phyloP scores from a whole-genome alignment of 2,329 filamentous ascomycete species.

The Colletotrichum phormii region DNA sequence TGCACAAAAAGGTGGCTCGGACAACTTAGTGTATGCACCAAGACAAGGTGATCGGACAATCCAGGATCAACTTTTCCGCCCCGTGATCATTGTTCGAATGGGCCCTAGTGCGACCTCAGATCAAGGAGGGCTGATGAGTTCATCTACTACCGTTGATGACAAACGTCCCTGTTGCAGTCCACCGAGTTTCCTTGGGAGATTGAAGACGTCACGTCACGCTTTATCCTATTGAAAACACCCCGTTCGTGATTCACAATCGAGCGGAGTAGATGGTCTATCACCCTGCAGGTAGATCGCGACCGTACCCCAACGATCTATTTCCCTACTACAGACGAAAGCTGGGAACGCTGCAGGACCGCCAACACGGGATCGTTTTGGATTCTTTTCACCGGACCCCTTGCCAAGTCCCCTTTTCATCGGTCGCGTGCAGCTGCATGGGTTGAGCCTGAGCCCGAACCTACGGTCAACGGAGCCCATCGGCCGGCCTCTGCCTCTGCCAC shows the following conservation, averaged over 20 bases:
- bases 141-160: conserved; percentile 4
- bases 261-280: background rate
- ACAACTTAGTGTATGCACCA: conserved; percentile 21
- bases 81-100: conserved; percentile 21
- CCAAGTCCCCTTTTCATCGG: conserved; percentile 10
- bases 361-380: background rate
- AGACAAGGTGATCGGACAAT: background rate
- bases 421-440: conserved; percentile 21
- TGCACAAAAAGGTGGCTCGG: background rate
- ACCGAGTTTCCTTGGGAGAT: background rate
- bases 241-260: background rate
- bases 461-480: conserved; percentile 8
- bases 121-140: background rate
- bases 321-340: background rate
- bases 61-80: background rate
- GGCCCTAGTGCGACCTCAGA: background rate
- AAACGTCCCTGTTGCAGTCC: conserved; percentile 14
- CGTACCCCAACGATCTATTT: background rate
- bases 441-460: background rate
- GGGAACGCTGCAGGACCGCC: background rate
- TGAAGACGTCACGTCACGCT: background rate
- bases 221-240: background rate
- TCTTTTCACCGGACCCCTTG: background rate
- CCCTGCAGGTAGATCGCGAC: background rate
- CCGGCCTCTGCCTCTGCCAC: conserved; percentile 2